Evolutionary conservation across 2,329 filamentous ascomycete genomes (phyloP).

Genomic region (Ilyonectria robusta): DNA sequence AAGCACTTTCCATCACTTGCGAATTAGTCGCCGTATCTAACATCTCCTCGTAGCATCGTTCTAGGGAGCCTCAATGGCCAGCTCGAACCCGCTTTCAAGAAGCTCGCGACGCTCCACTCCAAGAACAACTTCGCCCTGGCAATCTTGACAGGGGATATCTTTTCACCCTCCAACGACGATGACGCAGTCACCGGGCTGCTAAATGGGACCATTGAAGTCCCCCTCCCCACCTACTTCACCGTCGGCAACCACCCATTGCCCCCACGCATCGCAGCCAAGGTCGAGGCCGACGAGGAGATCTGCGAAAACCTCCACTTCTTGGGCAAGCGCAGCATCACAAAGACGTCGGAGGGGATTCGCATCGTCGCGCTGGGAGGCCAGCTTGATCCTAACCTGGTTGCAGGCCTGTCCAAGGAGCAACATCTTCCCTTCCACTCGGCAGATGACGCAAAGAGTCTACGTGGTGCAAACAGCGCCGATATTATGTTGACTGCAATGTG

Average conservation of each 20-base stretch:
- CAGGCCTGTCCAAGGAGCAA: slow-evolving; percentile 77
- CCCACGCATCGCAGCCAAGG: slow-evolving; percentile 76
- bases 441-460: slow-evolving; percentile 81
- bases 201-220: slow-evolving; percentile 78
- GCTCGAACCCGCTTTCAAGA: slow-evolving; percentile 81
- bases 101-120: slow-evolving; percentile 82
- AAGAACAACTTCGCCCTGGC: slow-evolving; percentile 93
- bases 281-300: slow-evolving; percentile 81
- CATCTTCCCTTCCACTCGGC: slow-evolving; percentile 84
- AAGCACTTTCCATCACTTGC: slow-evolving; percentile 35
- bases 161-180: slow-evolving; percentile 73
- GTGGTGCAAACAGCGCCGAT: slow-evolving; percentile 84
- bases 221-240: slow-evolving; percentile 92
- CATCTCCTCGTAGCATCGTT: slow-evolving; percentile 69
- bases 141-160: slow-evolving; percentile 87
- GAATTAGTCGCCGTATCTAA: slow-evolving; percentile 18
- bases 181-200: slow-evolving; percentile 75
- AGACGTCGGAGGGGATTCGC: slow-evolving; percentile 89
- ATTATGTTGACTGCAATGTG: slow-evolving; percentile 90
- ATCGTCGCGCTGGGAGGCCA: slow-evolving; percentile 89
- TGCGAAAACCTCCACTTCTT: slow-evolving; percentile 94
- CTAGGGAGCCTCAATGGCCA: slow-evolving; percentile 87
- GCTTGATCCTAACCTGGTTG: slow-evolving; percentile 72
- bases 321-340: slow-evolving; percentile 87
- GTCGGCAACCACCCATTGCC: slow-evolving; percentile 83